phyloP scores from a whole-genome alignment of 2,329 filamentous ascomycete species.

The Coniochaeta pulveracea region DNA sequence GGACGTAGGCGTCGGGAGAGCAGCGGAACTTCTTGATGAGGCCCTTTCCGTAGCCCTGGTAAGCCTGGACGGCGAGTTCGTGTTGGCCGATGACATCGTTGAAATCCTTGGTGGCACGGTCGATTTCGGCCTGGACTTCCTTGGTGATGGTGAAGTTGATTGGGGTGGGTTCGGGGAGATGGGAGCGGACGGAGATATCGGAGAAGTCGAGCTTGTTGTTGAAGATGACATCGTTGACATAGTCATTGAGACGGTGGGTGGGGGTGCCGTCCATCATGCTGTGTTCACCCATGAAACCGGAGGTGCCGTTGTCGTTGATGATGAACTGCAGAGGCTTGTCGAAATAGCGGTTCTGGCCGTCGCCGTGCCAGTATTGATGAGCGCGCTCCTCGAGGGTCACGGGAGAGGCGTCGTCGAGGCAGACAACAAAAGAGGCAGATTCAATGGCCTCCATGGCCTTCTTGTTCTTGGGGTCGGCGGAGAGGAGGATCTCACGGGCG shows the following conservation, averaged over 20 bases:
- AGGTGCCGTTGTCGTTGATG: constrained; percentile 93
- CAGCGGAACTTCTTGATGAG: constrained; percentile 99
- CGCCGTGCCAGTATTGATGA: constrained; percentile 95
- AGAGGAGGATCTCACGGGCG: constrained; percentile 64
- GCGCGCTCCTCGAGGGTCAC: constrained; percentile 93
- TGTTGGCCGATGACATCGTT: constrained; percentile 71
- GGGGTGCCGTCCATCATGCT: constrained; percentile 99
- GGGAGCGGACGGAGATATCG: constrained; percentile 64
- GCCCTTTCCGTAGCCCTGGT: constrained; percentile 95
- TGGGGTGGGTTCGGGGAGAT: constrained; percentile 68
- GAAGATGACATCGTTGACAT: constrained; percentile 83
- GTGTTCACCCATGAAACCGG: constrained; percentile 97
- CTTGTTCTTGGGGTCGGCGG: constrained; percentile 69
- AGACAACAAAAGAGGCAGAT: constrained; percentile 81
- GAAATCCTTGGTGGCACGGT: constrained; percentile 70
- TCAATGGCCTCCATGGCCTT: constrained; percentile 72
- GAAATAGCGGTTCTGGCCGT: constrained; percentile 91
- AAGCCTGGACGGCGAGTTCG: constrained; percentile 86
- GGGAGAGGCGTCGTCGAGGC: constrained; percentile 82
- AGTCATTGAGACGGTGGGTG: constrained; percentile 94
- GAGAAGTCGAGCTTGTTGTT: constrained; percentile 89
- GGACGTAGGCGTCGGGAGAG: constrained; percentile 93
- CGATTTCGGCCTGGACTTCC: constrained; percentile 66
- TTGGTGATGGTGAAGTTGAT: constrained; percentile 70
- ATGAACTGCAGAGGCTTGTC: constrained; percentile 99